Conservation (phyloP, 192 early-diverging fungal genomes). For the Phlyctochytrium planicorne region DNA sequence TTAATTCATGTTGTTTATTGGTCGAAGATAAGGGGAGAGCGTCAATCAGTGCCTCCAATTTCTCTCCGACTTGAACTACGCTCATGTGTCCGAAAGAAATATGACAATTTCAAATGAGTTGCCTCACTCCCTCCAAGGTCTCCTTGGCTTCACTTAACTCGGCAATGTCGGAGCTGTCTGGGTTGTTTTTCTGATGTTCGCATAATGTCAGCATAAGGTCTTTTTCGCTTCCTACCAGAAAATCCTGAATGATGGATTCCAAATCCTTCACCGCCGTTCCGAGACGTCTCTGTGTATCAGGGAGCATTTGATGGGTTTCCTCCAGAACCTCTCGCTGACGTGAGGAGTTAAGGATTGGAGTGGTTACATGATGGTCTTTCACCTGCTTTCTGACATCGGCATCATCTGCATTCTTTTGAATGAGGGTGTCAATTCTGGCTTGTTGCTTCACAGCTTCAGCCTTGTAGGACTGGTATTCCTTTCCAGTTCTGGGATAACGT, state of each 20-base stretch:
- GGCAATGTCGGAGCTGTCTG: no score
- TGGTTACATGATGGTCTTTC: not conserved
- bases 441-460: slow-evolving; percentile 39
- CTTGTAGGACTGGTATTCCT: slow-evolving; percentile 41
- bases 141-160: no score
- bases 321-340: slow-evolving; percentile 44
- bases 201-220: no score
- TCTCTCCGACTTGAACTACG: not conserved
- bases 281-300: slow-evolving; percentile 36
- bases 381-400: slow-evolving; percentile 45
- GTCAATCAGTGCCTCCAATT: not conserved
- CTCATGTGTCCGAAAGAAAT: not conserved
- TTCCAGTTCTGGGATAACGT: slow-evolving; percentile 29
- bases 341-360: slow-evolving; percentile 1
- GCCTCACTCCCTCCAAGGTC: not conserved
- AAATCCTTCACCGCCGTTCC: slow-evolving; percentile 38
- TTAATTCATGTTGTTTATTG: not conserved
- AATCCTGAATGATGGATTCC: slow-evolving; percentile 15
- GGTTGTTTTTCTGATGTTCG: no score
- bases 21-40: not conserved
- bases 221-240: no score
- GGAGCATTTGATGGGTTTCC: slow-evolving; percentile 49
- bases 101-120: not conserved
- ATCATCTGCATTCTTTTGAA: slow-evolving; percentile 35
- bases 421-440: slow-evolving; percentile 40